Percentiles rank a stretch among this genome's conserved stretches.
phyloP scores from a whole-genome alignment of 179 eudicot genomes.

The Drosera spatulata region DNA sequence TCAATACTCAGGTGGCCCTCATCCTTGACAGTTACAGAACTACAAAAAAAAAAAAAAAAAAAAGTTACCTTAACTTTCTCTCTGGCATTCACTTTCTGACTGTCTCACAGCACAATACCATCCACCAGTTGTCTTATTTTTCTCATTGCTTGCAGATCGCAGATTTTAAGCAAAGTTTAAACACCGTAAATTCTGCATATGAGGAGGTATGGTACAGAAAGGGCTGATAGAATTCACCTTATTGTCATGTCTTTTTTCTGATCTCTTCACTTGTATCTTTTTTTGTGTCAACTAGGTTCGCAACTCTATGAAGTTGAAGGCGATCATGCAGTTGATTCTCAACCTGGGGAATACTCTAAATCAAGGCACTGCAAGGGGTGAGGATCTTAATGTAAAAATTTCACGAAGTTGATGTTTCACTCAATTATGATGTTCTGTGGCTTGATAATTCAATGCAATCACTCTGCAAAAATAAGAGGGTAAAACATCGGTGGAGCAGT shows the following conservation, averaged over 20 bases:
- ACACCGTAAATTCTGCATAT: constrained; percentile 72
- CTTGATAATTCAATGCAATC: too few species aligned
- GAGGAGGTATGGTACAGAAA: constrained; percentile 48
- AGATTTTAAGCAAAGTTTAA: constrained; percentile 79
- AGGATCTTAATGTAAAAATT: background rate
- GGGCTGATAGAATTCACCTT: constrained; percentile 8
- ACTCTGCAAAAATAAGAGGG: too few species aligned
- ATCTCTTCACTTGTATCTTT: constrained; percentile 10
- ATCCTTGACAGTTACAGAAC: background rate
- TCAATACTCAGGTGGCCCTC: constrained; percentile 61
- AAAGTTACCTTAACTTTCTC: too few species aligned
- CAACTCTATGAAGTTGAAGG: constrained; percentile 69
- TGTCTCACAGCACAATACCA: background rate
- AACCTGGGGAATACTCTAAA: constrained; percentile 77
- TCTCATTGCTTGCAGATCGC: constrained; percentile 38
- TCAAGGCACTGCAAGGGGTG: constrained; percentile 98
- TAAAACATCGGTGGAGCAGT: too few species aligned
- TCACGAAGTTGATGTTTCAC: too few species aligned
- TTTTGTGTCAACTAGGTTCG: constrained; percentile 49
- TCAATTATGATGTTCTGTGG: too few species aligned
- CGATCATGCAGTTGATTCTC: constrained; percentile 66
- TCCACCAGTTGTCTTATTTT: constrained; percentile 9
- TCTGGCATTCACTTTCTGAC: too few species aligned
- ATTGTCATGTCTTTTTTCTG: constrained; percentile 10
- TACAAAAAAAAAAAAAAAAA: background rate